Percentiles rank a stretch among this genome's conserved stretches.
phyloP scores from a whole-genome alignment of 352 stramenopile species.

The Globisporangium cederbergense region DNA sequence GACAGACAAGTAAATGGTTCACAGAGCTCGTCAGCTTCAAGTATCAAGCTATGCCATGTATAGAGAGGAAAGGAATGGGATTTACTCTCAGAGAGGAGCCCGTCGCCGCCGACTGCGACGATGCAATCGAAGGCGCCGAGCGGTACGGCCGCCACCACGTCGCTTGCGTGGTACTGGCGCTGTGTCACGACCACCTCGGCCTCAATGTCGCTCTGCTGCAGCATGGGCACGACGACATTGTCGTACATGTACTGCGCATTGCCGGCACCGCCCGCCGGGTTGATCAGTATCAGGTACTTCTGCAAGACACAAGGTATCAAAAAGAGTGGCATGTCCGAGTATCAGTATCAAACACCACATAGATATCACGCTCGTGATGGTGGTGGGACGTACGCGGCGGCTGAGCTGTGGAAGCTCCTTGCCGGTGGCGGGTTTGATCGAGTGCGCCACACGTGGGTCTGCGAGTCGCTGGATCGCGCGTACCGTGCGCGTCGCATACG shows the following conservation, averaged over 20 bases:
- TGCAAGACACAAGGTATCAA: conserved; percentile 1
- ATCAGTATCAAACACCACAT: conserved; percentile 3
- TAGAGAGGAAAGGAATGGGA: neutral
- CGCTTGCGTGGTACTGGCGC: conserved; percentile 48
- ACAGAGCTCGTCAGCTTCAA: conserved; percentile 12
- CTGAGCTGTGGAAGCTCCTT: conserved; percentile 22
- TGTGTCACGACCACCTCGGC: conserved; percentile 48
- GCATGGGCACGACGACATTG: conserved; percentile 40
- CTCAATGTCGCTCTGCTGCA: conserved; percentile 52
- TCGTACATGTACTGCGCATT: conserved; percentile 54
- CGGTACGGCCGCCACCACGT: conserved; percentile 36
- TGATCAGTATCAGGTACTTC: conserved; percentile 67
- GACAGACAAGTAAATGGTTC: neutral
- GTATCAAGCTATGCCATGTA: neutral
- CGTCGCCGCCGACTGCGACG: conserved; percentile 60
- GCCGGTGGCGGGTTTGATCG: conserved; percentile 14
- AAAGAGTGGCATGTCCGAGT: too few relatives aligned
- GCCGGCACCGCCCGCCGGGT: conserved; percentile 52
- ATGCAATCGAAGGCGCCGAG: conserved; percentile 59
- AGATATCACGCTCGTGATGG: conserved; percentile 2
- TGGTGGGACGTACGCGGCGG: conserved; percentile 29
- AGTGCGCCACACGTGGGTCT: conserved; percentile 30
- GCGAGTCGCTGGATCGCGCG: conserved; percentile 41
- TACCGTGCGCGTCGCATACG: conserved; percentile 28
- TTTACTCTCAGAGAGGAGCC: conserved; percentile 62